Evolutionary conservation across 2,329 filamentous ascomycete genomes (phyloP).

Genomic region (Hypoxylon sp.): DNA sequence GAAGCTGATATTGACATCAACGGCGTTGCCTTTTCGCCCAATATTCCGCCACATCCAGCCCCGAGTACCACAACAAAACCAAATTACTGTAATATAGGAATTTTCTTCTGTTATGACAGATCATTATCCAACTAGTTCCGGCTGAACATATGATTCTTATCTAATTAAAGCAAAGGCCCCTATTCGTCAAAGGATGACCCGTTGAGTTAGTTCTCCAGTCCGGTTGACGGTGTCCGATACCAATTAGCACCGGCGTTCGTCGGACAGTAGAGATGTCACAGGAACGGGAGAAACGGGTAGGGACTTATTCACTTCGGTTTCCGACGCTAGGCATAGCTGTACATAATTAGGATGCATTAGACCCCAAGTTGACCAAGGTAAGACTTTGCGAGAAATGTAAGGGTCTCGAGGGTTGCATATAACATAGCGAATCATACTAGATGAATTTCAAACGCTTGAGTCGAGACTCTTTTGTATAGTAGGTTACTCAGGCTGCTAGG

Average conservation of each 20-base stretch:
- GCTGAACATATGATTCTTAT: too few relatives aligned
- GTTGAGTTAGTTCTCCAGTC: not conserved
- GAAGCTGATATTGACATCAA: not conserved
- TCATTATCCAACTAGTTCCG: too few relatives aligned
- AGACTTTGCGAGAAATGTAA: slow-evolving; percentile 12
- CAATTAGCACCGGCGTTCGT: not conserved
- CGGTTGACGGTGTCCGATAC: slow-evolving; percentile 5
- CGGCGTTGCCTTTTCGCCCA: too few relatives aligned
- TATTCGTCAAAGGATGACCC: not conserved
- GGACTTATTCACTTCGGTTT: slow-evolving; percentile 2
- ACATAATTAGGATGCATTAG: slow-evolving; percentile 10
- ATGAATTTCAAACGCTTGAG: slow-evolving; percentile 28
- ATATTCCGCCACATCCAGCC: too few relatives aligned
- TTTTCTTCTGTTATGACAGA: too few relatives aligned
- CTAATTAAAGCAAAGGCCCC: too few relatives aligned
- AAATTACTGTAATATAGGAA: too few relatives aligned
- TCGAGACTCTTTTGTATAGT: slow-evolving; percentile 21
- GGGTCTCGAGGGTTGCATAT: slow-evolving; percentile 15
- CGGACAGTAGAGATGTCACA: not conserved
- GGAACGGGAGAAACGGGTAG: not conserved
- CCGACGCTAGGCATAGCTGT: slow-evolving; percentile 8
- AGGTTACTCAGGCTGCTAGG: slow-evolving; percentile 6
- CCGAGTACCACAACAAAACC: too few relatives aligned
- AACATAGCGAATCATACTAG: slow-evolving; percentile 22
- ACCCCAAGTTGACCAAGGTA: not conserved